phyloP scores from a whole-genome alignment of 2,329 filamentous ascomycete species.

The Diatrype stigma region DNA sequence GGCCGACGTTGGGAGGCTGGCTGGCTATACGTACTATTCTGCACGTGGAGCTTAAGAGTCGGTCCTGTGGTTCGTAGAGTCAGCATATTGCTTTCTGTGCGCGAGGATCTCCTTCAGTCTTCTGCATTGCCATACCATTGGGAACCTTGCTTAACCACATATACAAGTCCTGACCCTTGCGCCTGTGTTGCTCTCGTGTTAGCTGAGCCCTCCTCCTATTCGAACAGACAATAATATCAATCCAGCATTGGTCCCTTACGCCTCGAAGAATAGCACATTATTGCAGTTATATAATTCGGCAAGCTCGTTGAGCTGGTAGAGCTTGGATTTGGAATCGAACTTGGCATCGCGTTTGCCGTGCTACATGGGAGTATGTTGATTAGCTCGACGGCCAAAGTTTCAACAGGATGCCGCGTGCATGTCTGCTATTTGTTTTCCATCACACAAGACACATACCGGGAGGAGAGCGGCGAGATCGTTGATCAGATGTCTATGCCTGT shows the following conservation, averaged over 20 bases:
- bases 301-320: constrained; percentile 74
- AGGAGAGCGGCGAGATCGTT: constrained; percentile 85
- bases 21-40: constrained; percentile 47
- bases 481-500: constrained; percentile 87
- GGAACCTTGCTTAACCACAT: constrained; percentile 90
- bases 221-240: too few species aligned
- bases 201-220: too few species aligned
- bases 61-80: constrained; percentile 31
- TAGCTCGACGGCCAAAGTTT: too few species aligned
- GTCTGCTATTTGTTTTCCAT: too few species aligned
- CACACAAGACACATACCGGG: constrained; percentile 47
- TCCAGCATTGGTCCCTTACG: too few species aligned
- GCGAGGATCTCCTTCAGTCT: not conserved
- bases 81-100: too few species aligned
- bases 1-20: too few species aligned
- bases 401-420: too few species aligned
- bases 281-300: constrained; percentile 85
- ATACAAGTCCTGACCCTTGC: constrained; percentile 92
- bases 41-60: constrained; percentile 66
- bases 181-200: constrained; percentile 16
- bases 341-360: constrained; percentile 94
- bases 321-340: constrained; percentile 91
- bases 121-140: constrained; percentile 44
- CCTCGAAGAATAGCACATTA: constrained; percentile 92
- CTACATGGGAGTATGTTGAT: not conserved